phyloP scores from a whole-genome alignment of 2,329 filamentous ascomycete genomes.

The Didymella arachidicola region DNA sequence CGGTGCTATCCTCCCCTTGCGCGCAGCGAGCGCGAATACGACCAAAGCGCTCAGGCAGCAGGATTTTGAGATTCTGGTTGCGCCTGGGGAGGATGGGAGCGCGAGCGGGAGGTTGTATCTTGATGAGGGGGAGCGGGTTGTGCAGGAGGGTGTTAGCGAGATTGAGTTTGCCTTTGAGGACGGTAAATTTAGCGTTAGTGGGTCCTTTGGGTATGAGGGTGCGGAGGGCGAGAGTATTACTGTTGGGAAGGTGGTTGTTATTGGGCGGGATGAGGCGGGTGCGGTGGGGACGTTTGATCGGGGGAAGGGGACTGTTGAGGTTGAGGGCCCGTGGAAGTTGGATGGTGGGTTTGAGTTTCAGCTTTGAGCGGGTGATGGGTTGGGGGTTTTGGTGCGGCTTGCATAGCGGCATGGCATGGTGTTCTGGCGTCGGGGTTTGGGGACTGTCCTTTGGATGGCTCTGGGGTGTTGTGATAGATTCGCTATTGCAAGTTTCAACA shows the following conservation, averaged over 20 bases:
- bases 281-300: slow-evolving; percentile 29
- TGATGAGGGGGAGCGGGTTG: slow-evolving; percentile 76
- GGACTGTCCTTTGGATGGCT: background rate
- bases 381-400: background rate
- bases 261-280: slow-evolving; percentile 36
- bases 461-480: background rate
- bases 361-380: slow-evolving; percentile 5
- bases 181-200: slow-evolving; percentile 60
- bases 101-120: slow-evolving; percentile 75
- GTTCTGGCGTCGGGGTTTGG: background rate
- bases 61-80: slow-evolving; percentile 75
- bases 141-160: slow-evolving; percentile 64
- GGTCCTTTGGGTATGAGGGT: slow-evolving; percentile 61
- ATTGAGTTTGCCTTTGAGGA: slow-evolving; percentile 67
- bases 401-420: slow-evolving; percentile 3
- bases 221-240: slow-evolving; percentile 32
- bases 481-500: background rate
- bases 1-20: slow-evolving; percentile 70
- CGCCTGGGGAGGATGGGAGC: slow-evolving; percentile 67
- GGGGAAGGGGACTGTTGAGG: slow-evolving; percentile 23
- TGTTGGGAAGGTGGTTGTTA: slow-evolving; percentile 36
- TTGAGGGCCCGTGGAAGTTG: slow-evolving; percentile 44
- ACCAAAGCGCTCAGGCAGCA: slow-evolving; percentile 69
- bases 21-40: slow-evolving; percentile 64
- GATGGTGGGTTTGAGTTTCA: slow-evolving; percentile 30